A percentile compares a stretch with the other conserved stretches of the same genome.
These are phyloP conservation scores for Macadamia integrifolia DNA, from an alignment of 164 flowering plant genomes.

Conservation along the genomic window DNA sequence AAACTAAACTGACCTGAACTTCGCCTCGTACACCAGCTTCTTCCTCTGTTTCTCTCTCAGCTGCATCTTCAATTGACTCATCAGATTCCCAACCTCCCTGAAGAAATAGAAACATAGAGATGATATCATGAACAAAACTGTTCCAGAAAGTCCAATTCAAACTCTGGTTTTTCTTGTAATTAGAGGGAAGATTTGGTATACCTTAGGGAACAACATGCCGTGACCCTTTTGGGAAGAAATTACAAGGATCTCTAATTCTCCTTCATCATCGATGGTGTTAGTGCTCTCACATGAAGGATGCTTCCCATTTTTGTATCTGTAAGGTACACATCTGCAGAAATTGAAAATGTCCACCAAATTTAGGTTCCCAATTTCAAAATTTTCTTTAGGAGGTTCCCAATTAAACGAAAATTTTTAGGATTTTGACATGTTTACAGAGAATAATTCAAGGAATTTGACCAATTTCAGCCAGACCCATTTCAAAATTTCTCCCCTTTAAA, in stretches of 20 bases:
- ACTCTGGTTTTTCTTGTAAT: too few relatives aligned
- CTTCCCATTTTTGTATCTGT: conserved; percentile 27
- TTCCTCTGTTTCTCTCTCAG: conserved; percentile 62
- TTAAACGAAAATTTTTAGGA: too few relatives aligned
- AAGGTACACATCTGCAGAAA: conserved; percentile 60
- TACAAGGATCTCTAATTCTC: conserved; percentile 48
- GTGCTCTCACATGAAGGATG: not conserved
- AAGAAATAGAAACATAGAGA: not conserved
- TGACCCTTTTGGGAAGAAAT: conserved; percentile 63
- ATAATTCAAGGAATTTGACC: too few relatives aligned
- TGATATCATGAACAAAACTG: not conserved
- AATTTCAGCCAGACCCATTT: not conserved
- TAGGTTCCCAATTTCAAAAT: too few relatives aligned
- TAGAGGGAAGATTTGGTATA: conserved; percentile 21
- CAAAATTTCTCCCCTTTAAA: too few relatives aligned
- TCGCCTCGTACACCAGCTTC: conserved; percentile 77
- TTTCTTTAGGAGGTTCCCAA: too few relatives aligned
- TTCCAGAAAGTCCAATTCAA: not conserved
- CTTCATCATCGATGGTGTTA: not conserved
- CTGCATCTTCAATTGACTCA: conserved; percentile 61
- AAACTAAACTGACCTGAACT: conserved; percentile 31
- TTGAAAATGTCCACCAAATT: too few relatives aligned
- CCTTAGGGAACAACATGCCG: conserved; percentile 76
- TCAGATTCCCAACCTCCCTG: conserved; percentile 92
- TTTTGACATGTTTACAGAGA: too few relatives aligned